Evolutionary conservation across 2,329 filamentous ascomycete genomes (phyloP), one percentile per base, ranked within the genome.

Genomic region (Neodidymelliopsis sp.): DNA sequence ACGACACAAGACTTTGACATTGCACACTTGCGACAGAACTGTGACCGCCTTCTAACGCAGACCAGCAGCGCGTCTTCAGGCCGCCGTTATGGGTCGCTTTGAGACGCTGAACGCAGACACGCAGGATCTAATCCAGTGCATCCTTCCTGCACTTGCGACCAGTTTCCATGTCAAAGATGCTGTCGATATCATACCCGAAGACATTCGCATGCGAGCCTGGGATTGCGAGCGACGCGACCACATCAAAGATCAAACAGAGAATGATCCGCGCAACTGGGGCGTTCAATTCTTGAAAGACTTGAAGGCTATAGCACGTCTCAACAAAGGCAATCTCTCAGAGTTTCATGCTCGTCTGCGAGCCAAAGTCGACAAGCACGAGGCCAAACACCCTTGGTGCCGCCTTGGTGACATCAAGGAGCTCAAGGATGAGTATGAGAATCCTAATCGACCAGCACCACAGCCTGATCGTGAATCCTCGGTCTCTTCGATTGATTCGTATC

Each of bases 201-300:
- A 71, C n/a, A 71, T 72, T 24, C 66, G 68, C 33, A 71, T 72
- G 67, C 67, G 69, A n/a, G 49, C 53, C 7, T 72, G 68, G 66
- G 69, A 72, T 50, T 67, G 65, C 24, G 67, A 70, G 19, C 57
- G 66, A 11, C 63, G 66, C 15, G 67, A 71, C 13, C 67, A 71
- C 45, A 69, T 70, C 57, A 65, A 62, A 35, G 53, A 62, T 39
- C 23, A 70, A 48, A 60, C 67, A 0, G 69, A 72, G 49, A 62
- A 70, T 22, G 67, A 72, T 31, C 60, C 66, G 4, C 67, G 69
- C 28, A 69, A 72, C 44, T 71, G 69, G 69, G 69, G 67, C 12
- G 66, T 71, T 11, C 67, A 70, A 42, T 70, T 72, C n/a, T 62
- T 72, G 39, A 69, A 68, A 38, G 63, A 68, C 15, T 54, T 70